A percentile compares a stretch with the other conserved stretches of the same genome.
Evolutionary conservation across 768 basidiomycete genomes (phyloP).

Genomic region (Flagelloscypha sp.): DNA sequence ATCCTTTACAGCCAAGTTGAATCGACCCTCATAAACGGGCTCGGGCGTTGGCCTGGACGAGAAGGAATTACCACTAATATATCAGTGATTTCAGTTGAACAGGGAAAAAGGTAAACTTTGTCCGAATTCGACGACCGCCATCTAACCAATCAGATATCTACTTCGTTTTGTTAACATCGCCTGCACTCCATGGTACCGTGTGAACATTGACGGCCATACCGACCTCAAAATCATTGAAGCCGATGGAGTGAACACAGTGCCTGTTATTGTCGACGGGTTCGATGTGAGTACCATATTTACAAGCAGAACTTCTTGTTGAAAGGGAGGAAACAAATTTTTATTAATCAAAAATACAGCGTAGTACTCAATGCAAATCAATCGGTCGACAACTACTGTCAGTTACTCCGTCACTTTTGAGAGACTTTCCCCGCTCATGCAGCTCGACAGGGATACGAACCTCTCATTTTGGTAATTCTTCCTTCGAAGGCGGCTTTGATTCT

Average conservation of each 20-base stretch:
- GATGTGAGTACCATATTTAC: slow-evolving; percentile 7
- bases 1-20: too few relatives aligned
- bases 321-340: too few relatives aligned
- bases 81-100: slow-evolving; percentile 21
- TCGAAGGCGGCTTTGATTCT: slow-evolving; percentile 22
- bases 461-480: slow-evolving; percentile 16
- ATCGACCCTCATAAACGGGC: slow-evolving; percentile 30
- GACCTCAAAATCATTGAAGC: slow-evolving; percentile 24
- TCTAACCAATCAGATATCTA: too few relatives aligned
- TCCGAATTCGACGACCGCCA: slow-evolving; percentile 19
- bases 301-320: too few relatives aligned
- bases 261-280: slow-evolving; percentile 14
- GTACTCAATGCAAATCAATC: slow-evolving; percentile 28
- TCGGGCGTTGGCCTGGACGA: slow-evolving; percentile 21
- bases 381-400: slow-evolving; percentile 31
- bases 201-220: slow-evolving; percentile 14
- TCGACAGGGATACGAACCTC: slow-evolving; percentile 37
- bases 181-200: slow-evolving; percentile 20
- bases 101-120: slow-evolving; percentile 24
- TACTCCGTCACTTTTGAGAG: slow-evolving; percentile 20
- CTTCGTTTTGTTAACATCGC: slow-evolving; percentile 29
- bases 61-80: slow-evolving; percentile 19
- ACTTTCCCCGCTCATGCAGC: slow-evolving; percentile 37
- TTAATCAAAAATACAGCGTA: slow-evolving; percentile 37
- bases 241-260: slow-evolving; percentile 27